Percentiles rank a stretch among this genome's conserved stretches.
Evolutionary conservation across 2,329 filamentous ascomycete genomes (phyloP).

Genomic region (Chrysosporium queenslandicum): DNA sequence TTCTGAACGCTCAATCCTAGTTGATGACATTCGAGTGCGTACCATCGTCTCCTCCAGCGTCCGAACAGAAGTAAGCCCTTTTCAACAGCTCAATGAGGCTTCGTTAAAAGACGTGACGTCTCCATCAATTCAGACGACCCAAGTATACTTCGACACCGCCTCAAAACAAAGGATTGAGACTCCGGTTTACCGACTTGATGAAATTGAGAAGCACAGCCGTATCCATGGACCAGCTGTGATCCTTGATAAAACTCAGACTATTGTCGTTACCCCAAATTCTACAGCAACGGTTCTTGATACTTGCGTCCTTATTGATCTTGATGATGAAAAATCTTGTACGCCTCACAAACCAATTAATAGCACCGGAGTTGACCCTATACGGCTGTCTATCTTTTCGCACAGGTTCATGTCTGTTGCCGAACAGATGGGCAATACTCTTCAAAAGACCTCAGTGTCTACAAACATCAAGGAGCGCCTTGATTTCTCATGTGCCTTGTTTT

Average conservation of each 20-base stretch:
- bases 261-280: constrained; percentile 72
- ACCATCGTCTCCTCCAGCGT: constrained; percentile 60
- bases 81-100: constrained; percentile 50
- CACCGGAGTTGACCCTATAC: constrained; percentile 40
- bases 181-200: constrained; percentile 29
- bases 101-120: constrained; percentile 45
- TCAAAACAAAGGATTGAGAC: constrained; percentile 25
- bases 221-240: constrained; percentile 65
- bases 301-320: constrained; percentile 79
- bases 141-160: constrained; percentile 29
- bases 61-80: constrained; percentile 54
- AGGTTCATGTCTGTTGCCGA: constrained; percentile 52
- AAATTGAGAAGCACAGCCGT: constrained; percentile 27
- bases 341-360: constrained; percentile 11
- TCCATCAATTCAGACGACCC: constrained; percentile 43
- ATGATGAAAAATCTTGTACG: constrained; percentile 30
- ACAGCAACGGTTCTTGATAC: constrained; percentile 70
- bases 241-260: constrained; percentile 65
- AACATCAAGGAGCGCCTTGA: constrained; percentile 82
- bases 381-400: constrained; percentile 47
- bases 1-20: constrained; percentile 69
- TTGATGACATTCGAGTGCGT: constrained; percentile 80
- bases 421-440: constrained; percentile 49
- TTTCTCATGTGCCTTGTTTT: constrained; percentile 74
- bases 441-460: constrained; percentile 47